Conservation (phyloP, 73 alveolate genomes). For the Loxodes magnus region DNA sequence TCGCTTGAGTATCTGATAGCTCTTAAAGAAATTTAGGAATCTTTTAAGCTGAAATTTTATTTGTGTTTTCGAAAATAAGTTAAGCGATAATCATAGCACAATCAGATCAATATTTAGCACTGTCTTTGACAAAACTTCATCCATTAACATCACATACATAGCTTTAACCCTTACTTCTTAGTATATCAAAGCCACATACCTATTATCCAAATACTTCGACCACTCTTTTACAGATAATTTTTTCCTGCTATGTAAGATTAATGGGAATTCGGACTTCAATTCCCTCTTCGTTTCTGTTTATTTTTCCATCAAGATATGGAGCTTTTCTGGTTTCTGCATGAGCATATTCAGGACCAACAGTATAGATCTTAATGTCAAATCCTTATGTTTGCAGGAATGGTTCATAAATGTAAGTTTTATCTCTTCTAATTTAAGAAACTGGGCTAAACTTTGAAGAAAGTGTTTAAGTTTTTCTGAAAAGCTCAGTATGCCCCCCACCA, state of each 20-base stretch:
- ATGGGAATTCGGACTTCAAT: conserved; percentile 94
- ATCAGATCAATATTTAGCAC: conserved; percentile 44
- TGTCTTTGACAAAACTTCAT: too few species aligned
- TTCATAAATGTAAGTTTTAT: too few species aligned
- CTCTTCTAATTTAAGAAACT: too few species aligned
- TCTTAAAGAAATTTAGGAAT: conserved; percentile 10
- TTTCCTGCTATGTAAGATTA: conserved; percentile 79
- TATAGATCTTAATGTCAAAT: conserved; percentile 89
- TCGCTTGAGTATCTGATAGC: conserved; percentile 21
- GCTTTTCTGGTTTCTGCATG: too few species aligned
- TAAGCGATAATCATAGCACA: conserved; percentile 24
- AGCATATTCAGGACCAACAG: conserved; percentile 89
- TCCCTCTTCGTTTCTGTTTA: conserved; percentile 76
- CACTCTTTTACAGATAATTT: conserved; percentile 73
- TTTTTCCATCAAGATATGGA: conserved; percentile 93
- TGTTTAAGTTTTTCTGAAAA: conserved; percentile 88
- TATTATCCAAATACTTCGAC: conserved; percentile 72
- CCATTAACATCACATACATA: conserved; percentile 97
- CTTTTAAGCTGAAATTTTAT: conserved; percentile 4
- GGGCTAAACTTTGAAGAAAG: too few species aligned
- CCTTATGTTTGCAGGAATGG: conserved; percentile 60
- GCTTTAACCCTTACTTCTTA: conserved; percentile 77
- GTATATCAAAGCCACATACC: conserved; percentile 92
- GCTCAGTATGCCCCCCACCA: conserved; percentile 88
- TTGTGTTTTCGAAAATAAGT: conserved; percentile 18